These are phyloP conservation scores for Austroboletus eburneus DNA, from an alignment of 768 basidiomycete species.

Conservation along the genomic window DNA sequence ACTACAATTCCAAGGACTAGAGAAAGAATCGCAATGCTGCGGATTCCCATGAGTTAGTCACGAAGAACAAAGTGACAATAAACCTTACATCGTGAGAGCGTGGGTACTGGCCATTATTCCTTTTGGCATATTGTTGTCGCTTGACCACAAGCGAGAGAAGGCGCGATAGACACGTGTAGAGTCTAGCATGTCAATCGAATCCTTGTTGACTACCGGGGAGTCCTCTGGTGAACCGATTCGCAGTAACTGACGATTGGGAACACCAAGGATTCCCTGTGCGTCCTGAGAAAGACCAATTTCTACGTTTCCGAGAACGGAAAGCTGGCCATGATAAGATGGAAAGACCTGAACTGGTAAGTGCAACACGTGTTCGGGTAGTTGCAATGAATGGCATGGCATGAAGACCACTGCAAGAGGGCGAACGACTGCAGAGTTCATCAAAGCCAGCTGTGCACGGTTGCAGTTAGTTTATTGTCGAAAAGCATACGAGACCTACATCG, in stretches of 20 bases:
- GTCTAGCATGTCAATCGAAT: constrained; percentile 41
- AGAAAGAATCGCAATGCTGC: constrained; percentile 66
- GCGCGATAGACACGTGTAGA: constrained; percentile 40
- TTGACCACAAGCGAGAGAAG: constrained; percentile 42
- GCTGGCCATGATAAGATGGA: constrained; percentile 15
- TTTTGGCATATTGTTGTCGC: constrained; percentile 32
- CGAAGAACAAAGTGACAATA: constrained; percentile 8
- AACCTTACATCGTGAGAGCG: constrained; percentile 61
- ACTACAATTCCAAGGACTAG: constrained; percentile 55
- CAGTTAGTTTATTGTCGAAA: constrained; percentile 25
- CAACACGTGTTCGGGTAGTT: constrained; percentile 37
- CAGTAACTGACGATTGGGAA: constrained; percentile 40
- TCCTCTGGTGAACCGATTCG: constrained; percentile 33
- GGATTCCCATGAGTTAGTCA: constrained; percentile 9
- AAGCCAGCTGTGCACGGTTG: constrained; percentile 36
- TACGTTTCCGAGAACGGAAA: constrained; percentile 27
- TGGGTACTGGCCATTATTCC: constrained; percentile 46
- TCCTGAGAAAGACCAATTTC: constrained; percentile 27
- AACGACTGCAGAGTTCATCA: constrained; percentile 35
- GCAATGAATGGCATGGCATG: constrained; percentile 46
- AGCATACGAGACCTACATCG: constrained; percentile 27
- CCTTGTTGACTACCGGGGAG: constrained; percentile 43
- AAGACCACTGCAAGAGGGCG: constrained; percentile 69
- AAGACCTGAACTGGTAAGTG: constrained; percentile 58
- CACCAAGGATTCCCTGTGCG: constrained; percentile 41